Evolutionary conservation across 2,329 filamentous ascomycete genomes (phyloP).

Genomic region (Paraconiothyrium sp.): DNA sequence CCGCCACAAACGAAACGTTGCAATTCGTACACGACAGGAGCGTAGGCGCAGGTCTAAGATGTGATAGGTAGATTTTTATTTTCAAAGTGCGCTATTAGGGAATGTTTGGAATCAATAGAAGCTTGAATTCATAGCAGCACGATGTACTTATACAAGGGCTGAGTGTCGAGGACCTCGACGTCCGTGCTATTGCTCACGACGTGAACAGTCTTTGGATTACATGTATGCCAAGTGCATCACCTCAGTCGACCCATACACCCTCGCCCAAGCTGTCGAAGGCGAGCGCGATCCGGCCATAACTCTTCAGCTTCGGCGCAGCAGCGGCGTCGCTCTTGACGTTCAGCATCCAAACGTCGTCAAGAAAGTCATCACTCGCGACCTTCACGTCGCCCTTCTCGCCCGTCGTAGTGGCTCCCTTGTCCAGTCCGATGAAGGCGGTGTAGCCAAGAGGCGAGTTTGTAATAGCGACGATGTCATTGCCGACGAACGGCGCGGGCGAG

Average conservation of each 20-base stretch:
- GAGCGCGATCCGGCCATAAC: slow-evolving; percentile 20
- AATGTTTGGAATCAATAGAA: no score
- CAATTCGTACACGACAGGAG: no score
- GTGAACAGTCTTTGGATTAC: no score
- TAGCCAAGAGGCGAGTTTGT: slow-evolving; percentile 31
- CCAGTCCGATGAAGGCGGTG: slow-evolving; percentile 29
- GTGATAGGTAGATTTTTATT: no score
- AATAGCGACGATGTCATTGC: slow-evolving; percentile 28
- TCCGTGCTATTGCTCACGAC: no score
- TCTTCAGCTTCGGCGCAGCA: slow-evolving; percentile 19
- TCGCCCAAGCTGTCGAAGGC: slow-evolving; percentile 30
- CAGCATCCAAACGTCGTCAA: slow-evolving; percentile 18
- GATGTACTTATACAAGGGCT: no score
- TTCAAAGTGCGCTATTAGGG: no score
- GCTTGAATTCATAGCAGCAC: no score
- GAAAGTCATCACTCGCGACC: slow-evolving; percentile 15
- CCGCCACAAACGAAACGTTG: no score
- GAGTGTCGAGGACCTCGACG: no score
- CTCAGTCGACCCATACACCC: slow-evolving; percentile 47
- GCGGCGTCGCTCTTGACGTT: slow-evolving; percentile 11
- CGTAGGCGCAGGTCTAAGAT: no score
- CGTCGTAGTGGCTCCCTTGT: slow-evolving; percentile 7
- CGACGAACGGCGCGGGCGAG: slow-evolving; percentile 27
- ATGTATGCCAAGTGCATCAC: no score
- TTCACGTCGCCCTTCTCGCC: neutral